These are phyloP conservation scores for Dalbergia oliveri DNA, from an alignment of 306 rosid genomes.

Conservation along the genomic window DNA sequence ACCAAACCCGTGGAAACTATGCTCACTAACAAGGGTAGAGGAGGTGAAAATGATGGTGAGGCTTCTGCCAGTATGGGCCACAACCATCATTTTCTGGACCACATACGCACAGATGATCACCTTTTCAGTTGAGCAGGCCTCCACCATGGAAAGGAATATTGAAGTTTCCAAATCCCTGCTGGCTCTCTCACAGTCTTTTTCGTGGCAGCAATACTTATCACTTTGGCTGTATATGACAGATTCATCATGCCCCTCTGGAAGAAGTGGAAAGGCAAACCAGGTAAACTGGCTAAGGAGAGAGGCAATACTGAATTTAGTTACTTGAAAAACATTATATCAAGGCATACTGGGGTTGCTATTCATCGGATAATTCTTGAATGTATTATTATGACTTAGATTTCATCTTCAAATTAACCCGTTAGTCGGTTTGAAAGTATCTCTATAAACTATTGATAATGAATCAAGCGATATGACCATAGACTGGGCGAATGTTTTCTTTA, in stretches of 20 bases:
- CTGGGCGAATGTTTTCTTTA: no score
- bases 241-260: constrained; percentile 88
- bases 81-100: constrained; percentile 96
- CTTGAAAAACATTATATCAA: not conserved
- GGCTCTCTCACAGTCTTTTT: constrained; percentile 91
- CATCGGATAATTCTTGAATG: no score
- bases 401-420: no score
- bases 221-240: constrained; percentile 74
- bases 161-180: constrained; percentile 87
- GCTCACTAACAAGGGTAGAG: constrained; percentile 83
- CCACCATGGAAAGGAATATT: constrained; percentile 81
- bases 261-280: constrained; percentile 80
- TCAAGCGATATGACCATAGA: no score
- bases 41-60: constrained; percentile 93
- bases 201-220: constrained; percentile 81
- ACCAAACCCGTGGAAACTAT: constrained; percentile 81
- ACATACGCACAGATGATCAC: constrained; percentile 91
- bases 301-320: not conserved
- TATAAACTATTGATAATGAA: no score
- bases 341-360: not conserved
- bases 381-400: no score
- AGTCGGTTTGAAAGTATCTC: no score
- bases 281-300: constrained; percentile 40
- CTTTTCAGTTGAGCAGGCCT: constrained; percentile 94
- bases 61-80: constrained; percentile 92